Base-by-base conservation (phyloP, 106 monocot species). In the Posidonia australis region DNA sequence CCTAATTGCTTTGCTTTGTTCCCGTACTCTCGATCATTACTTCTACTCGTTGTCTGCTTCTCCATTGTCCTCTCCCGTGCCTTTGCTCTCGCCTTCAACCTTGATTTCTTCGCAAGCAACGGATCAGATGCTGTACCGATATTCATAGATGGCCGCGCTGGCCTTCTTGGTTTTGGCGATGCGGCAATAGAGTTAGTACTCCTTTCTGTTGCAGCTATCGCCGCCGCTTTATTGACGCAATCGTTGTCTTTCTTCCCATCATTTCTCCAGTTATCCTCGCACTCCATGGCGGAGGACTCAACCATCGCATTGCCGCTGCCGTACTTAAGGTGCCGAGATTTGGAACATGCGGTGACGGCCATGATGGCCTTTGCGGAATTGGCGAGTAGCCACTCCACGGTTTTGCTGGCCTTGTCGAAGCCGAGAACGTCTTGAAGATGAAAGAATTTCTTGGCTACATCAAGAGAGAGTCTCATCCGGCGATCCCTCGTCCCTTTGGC, bases 381-480 rank as follows among this genome's bases (percentile, higher is more conserved):
- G 65, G 49, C 77, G 31, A 92, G 79, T 17, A 92, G 75, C 92
- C 92, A 92, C 65, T 87, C 79, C 13, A 87, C 75, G 10, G 87
- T 87, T 65, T 84, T 67, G 81, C 87, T 92, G 10, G 92, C 80
- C 73, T 87, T 86, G 70, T 87, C 82, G 65, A 84, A 84, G 5
- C 84, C 84, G 2, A 92, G 82, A 66, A 73, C 61, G 79, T 92
- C 87, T 55, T 92, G 92, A 0, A 92, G 75, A 56, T 64, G 74
- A 57, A 87, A 92, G 73, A 87, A 87, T 67, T 70, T 79, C 14
- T 68, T 74, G 9, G 92, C 92, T 10, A 87, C 79, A 2, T 84
- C 82, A 5, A 84, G 69, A 21, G 92, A 92, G 20, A 92, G 84
- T 62, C 92, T 63, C 84, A 87, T 82, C 67, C 92, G 63, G 9